Conservation (phyloP, 192 early-diverging fungal genomes). For the Mortierella alpina region DNA sequence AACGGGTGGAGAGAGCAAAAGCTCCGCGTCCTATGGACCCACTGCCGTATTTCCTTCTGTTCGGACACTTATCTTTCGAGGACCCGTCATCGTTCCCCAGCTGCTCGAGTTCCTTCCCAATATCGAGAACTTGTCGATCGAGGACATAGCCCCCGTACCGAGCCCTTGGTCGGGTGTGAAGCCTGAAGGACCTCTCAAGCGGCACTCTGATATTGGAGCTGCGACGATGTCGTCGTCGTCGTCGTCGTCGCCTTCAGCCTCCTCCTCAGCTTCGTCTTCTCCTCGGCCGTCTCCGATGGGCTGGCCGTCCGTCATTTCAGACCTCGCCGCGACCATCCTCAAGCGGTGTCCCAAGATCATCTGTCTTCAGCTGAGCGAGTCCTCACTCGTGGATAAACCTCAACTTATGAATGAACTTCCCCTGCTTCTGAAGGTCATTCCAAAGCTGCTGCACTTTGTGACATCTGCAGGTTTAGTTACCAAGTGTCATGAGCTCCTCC, state of each 20-base stretch:
- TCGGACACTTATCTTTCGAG: constrained; percentile 23
- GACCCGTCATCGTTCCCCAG: background rate
- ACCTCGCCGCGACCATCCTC: background rate
- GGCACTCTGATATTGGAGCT: background rate
- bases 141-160: background rate
- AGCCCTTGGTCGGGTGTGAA: background rate
- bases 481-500: background rate
- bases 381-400: background rate
- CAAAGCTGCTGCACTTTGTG: constrained; percentile 12
- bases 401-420: background rate
- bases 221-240: background rate
- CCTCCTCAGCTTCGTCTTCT: background rate
- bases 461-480: background rate
- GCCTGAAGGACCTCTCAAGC: too few relatives aligned
- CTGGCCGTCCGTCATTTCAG: background rate
- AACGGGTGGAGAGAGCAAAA: constrained; percentile 6
- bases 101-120: constrained; percentile 22
- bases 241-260: background rate
- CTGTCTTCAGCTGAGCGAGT: constrained; percentile 3
- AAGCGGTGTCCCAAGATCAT: constrained; percentile 4
- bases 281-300: background rate
- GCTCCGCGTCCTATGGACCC: background rate
- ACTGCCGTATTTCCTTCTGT: constrained; percentile 10
- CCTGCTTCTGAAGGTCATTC: background rate
- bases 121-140: constrained; percentile 14